Conservation (phyloP, 495 filamentous ascomycete genomes). For the Immersiella caudata region DNA sequence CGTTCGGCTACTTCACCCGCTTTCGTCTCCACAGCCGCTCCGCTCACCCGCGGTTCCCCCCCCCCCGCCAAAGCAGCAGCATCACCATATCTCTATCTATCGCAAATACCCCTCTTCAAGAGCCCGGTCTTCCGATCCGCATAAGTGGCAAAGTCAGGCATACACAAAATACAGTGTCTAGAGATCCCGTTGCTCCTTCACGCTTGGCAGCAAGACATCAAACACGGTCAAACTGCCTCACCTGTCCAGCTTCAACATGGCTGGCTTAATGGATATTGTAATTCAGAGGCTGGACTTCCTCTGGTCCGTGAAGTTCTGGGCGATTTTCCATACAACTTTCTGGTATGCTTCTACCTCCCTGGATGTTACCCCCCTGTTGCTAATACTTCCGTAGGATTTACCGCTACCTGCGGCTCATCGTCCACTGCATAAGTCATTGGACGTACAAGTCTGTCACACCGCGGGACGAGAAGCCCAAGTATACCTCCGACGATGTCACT, state of each 20-base stretch:
- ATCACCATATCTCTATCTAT: not conserved
- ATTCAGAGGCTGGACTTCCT: conserved; percentile 44
- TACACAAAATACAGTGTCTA: conserved; percentile 2
- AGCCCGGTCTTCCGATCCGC: conserved; percentile 8
- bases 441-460: conserved; percentile 49
- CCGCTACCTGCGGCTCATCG: conserved; percentile 57
- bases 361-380: conserved; percentile 1
- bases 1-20: conserved; percentile 16
- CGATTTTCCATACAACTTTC: conserved; percentile 42
- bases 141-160: not conserved
- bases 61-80: not conserved
- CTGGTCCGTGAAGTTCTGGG: conserved; percentile 42
- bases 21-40: not conserved
- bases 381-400: conserved; percentile 41
- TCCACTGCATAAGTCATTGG: conserved; percentile 57
- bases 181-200: not conserved
- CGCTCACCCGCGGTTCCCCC: not conserved
- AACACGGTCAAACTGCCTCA: conserved; percentile 1
- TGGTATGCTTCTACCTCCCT: conserved; percentile 41
- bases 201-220: conserved; percentile 1
- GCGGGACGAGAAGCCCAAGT: conserved; percentile 47
- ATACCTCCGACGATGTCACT: conserved; percentile 56
- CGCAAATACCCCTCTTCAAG: not conserved
- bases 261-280: conserved; percentile 39
- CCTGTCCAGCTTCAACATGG: conserved; percentile 30